Evolutionary conservation across 2,329 filamentous ascomycete species (phyloP), one percentile per base, ranked within the genome.

Genomic region (Aspergillus fructus): DNA sequence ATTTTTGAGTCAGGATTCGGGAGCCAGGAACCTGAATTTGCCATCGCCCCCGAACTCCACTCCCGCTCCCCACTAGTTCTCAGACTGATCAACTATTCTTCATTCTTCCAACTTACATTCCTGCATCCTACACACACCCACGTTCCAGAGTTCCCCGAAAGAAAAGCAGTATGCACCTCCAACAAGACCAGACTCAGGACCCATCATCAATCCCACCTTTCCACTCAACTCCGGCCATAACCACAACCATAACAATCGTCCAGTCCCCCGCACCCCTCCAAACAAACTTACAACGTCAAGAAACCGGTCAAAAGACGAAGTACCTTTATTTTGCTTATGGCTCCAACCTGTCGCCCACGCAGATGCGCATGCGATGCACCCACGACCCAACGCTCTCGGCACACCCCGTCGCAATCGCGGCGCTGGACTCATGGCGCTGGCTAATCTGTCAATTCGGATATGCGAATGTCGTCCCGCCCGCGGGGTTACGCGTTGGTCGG

Each of bases 241-340:
- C 21, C 33, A 27, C 46, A 39, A 37, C 46, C 15, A 33, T 34
- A 41, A 45, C 17, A 13, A 42, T 17, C 6, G 15, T 23, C 24
- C 43, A 27, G 13, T 9, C 41, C 30, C 17, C 24, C 11, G 19
- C 48, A 41, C 21, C 21, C 23, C 23, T 13, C 17, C 48, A 13
- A 41, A 30, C 24, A 8, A 7, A 15, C 21, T 50, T 23, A 41
- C 51, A 33, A 13, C 43, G 42, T 41, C 49, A 58, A 49, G 8
- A 59, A 34, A 39, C 55, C 50, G 30, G 47, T 43, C 21, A 19
- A 65, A 60, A 50, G 45, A 55, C 55, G 17, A 66, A 65, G 55
- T 66, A 71, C 34, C 71, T 76, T 62, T 78, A 78, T 62, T 77
- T 78, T 57, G 75, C 76, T 52, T 78, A 75, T 58, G 76, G 76